Base-by-base conservation (phyloP, 2,329 filamentous ascomycete genomes). In the Neopestalotiopsis clavispora region DNA sequence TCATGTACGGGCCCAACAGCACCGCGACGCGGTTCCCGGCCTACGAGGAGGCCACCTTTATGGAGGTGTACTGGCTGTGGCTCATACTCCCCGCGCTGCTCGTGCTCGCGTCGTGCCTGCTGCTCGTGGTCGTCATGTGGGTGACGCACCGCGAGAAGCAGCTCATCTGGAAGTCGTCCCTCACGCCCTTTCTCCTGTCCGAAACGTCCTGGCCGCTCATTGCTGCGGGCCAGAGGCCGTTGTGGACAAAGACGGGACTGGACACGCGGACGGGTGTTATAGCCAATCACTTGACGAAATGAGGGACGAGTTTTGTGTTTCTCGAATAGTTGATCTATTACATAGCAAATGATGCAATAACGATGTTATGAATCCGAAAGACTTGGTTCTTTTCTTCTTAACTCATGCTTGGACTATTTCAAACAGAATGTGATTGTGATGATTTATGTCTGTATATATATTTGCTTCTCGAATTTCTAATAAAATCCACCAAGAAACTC, bases 161-260 rank as follows among this genome's bases (percentile, higher is more conserved):
- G 32, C 52, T 66, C 17, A 66, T 66, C 10, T 66, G 65, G 65
- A 66, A 66, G 13, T 66, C 65, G 14, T 66, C 65, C 9, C 40
- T 66, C n/a, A 66, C 65, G 32, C 65, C 65, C 5, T 40, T 66
- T 3, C 12, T 66, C 4, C 10, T 60, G 12, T 60, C 52, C 17
- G 49, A 66, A 2, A 42, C 52, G 20, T 66, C 65, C 1, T 66
- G 57, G n/a, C 65, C 65, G n/a, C n/a, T 66, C 13, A 14, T n/a
- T 3, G 59, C 10, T 7, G 34, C 65, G 10, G 52, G 17, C n/a
- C 52, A 66, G 32, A 58, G 57, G 17, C 65, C 65, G 23, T n/a
- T 59, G 12, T 66, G 65, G 65, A 40, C 38, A 7, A 38, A 28
- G n/a, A 32, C 34, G 13, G 40, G 57, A 12, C 28, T 66, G 9